Percentiles rank a stretch among this genome's conserved stretches.
These are phyloP conservation scores for Dioscorea alata DNA, from an alignment of 106 monocot species.

Conservation along the genomic window DNA sequence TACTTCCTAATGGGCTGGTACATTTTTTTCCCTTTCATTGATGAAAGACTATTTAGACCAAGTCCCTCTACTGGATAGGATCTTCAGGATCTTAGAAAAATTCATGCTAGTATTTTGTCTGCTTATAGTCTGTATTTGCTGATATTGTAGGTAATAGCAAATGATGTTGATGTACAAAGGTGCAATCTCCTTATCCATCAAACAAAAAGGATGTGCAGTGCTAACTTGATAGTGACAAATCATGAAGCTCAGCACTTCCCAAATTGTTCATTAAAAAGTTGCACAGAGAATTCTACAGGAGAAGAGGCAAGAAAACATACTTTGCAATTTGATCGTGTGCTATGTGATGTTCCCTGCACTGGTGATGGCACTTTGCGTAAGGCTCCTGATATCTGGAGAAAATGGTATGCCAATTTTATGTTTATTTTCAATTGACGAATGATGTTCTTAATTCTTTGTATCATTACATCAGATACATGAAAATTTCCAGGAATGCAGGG, in stretches of 20 bases:
- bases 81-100: too few relatives aligned
- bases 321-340: conserved; percentile 86
- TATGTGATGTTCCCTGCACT: conserved; percentile 98
- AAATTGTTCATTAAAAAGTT: conserved; percentile 30
- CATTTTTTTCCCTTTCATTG: neutral
- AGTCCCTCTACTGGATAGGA: too few relatives aligned
- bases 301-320: conserved; percentile 15
- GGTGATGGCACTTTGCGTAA: conserved; percentile 96
- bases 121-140: conserved; percentile 1
- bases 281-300: conserved; percentile 15
- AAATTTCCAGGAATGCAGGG: conserved; percentile 80
- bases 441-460: conserved; percentile 1
- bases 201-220: conserved; percentile 92
- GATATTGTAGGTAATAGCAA: conserved; percentile 76
- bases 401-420: conserved; percentile 47
- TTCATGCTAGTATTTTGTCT: neutral
- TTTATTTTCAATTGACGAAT: neutral
- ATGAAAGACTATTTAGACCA: too few relatives aligned
- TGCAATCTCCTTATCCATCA: conserved; percentile 99
- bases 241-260: conserved; percentile 98
- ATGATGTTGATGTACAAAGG: conserved; percentile 99
- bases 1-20: conserved; percentile 86
- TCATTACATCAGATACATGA: conserved; percentile 7
- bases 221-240: conserved; percentile 95
- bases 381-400: conserved; percentile 99